Conservation (phyloP, 352 stramenopile genomes). For the Pythium chondricola region DNA sequence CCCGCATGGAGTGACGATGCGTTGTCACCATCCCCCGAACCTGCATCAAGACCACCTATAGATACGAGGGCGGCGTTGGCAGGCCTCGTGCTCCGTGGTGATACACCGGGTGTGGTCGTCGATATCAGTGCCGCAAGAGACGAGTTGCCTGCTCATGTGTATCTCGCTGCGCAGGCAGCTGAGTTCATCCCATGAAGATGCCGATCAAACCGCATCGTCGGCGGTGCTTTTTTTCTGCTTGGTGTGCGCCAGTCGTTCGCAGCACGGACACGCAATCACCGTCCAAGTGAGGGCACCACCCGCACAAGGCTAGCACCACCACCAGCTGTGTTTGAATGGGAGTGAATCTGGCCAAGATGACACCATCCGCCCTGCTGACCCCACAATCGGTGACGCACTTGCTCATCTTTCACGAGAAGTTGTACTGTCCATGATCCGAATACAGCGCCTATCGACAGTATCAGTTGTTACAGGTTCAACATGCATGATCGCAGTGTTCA, state of each 20-base stretch:
- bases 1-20: slow-evolving; percentile 14
- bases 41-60: no score
- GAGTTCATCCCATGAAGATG: no score
- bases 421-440: background rate
- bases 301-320: background rate
- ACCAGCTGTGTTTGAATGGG: background rate
- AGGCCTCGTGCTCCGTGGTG: no score
- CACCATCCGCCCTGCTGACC: background rate
- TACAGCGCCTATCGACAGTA: background rate
- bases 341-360: background rate
- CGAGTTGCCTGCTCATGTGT: no score
- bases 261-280: slow-evolving; percentile 10
- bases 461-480: background rate
- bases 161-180: no score
- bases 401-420: no score
- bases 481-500: background rate
- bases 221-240: slow-evolving; percentile 20
- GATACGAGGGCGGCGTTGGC: no score
- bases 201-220: no score
- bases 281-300: slow-evolving; percentile 4
- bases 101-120: no score
- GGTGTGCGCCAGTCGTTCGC: slow-evolving; percentile 22
- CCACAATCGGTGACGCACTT: no score
- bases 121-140: no score
- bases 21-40: slow-evolving; percentile 10